Conservation (phyloP, 257 asterid species). For the Eucommia ulmoides region DNA sequence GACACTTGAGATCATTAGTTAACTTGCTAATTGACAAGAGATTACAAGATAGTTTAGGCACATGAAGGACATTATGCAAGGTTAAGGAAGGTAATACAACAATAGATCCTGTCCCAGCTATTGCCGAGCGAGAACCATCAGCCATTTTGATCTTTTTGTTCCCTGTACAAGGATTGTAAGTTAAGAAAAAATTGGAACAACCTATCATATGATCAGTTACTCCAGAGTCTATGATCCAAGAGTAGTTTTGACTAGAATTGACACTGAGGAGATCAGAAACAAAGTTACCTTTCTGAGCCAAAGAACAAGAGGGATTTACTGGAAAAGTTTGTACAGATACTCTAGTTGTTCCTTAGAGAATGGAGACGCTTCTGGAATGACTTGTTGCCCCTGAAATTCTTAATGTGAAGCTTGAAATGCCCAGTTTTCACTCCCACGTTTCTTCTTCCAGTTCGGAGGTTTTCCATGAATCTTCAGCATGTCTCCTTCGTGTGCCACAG, state of each 20-base stretch:
- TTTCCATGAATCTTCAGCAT: conserved; percentile 4
- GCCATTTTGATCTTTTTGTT: neutral
- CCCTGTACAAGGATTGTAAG: neutral
- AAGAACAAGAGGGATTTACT: neutral
- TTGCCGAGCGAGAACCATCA: neutral
- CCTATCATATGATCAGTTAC: too few relatives aligned
- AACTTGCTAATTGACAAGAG: too few relatives aligned
- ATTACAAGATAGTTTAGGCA: too few relatives aligned
- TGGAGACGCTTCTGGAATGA: neutral
- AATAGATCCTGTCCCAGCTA: too few relatives aligned
- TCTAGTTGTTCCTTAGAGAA: too few relatives aligned
- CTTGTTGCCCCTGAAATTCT: conserved; percentile 1
- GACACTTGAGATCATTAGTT: too few relatives aligned
- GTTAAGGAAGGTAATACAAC: neutral
- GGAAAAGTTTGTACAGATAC: neutral
- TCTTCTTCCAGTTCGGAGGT: neutral
- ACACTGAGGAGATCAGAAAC: neutral
- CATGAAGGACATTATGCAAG: neutral
- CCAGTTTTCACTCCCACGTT: too few relatives aligned
- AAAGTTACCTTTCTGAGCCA: conserved; percentile 1
- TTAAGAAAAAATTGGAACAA: too few relatives aligned
- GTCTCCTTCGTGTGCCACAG: conserved; percentile 4
- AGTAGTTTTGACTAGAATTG: neutral
- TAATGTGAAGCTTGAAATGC: neutral
- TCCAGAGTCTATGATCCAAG: too few relatives aligned